Evolutionary conservation across 2,329 filamentous ascomycete species (phyloP).

Genomic region (Claviceps lovelessii): DNA sequence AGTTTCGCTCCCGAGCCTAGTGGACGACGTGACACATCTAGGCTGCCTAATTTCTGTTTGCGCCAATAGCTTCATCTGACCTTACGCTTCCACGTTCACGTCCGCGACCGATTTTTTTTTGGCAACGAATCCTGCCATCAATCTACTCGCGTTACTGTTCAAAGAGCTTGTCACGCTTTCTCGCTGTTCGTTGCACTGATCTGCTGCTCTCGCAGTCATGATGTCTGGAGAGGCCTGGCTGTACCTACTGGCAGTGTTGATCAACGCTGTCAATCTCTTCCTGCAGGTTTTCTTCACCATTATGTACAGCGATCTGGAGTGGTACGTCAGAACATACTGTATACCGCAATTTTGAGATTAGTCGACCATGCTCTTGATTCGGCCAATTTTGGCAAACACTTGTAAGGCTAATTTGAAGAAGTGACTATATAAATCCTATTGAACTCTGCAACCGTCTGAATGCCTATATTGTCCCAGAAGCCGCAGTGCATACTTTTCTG

Average conservation of each 20-base stretch:
- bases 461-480: constrained; percentile 98
- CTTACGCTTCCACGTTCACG: not conserved
- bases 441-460: constrained; percentile 99
- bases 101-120: not conserved
- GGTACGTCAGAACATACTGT: constrained; percentile 43
- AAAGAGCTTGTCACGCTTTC: not conserved
- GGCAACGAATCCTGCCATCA: not conserved
- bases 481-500: constrained; percentile 89
- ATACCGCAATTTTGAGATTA: not conserved
- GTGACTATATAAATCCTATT: constrained; percentile 99
- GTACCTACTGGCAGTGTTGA: constrained; percentile 92
- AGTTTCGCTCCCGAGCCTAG: not conserved
- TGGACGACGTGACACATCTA: not conserved
- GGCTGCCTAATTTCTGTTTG: not conserved
- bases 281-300: constrained; percentile 99
- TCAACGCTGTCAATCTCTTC: constrained; percentile 99
- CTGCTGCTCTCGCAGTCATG: constrained; percentile 13
- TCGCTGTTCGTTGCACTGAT: not conserved
- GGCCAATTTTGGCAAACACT: not conserved
- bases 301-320: constrained; percentile 99
- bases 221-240: constrained; percentile 99
- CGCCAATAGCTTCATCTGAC: not conserved
- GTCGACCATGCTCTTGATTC: not conserved
- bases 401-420: constrained; percentile 22
- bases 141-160: not conserved